Base-by-base conservation (phyloP, 2,329 filamentous ascomycete genomes). In the Aspergillus sp. region DNA sequence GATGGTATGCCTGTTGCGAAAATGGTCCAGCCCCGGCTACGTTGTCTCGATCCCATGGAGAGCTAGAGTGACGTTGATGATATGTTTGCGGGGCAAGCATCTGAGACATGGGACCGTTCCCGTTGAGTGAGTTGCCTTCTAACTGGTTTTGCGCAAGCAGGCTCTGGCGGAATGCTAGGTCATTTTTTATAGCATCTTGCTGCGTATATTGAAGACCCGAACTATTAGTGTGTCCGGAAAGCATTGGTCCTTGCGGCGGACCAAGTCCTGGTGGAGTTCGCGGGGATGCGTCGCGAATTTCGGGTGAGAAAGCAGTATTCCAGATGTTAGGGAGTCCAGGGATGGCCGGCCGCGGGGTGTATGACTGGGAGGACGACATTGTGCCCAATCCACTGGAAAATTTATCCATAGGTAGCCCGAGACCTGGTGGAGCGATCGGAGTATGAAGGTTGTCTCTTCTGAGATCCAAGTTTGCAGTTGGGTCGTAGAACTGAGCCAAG, bases 261-360 rank as follows among this genome's bases (percentile, higher is more conserved):
- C 69, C 66, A 5, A 77, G 65, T 20, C 71, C 72, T 12, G 71
- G 69, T 20, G 74, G 75, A 24, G 74, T 72, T 7, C 76, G 71
- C 20, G 76, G 77, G 22, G 69, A 73, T 17, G 66, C 64, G 39
- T 78, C 78, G 55, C 74, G 75, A 7, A 76, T 65, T n/a, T 74
- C 71, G 15, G 78, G 74, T 1, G 78, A 71, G 55, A 81, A 78
- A 24, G 74, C 72, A 0, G 76, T 75, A 49, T 76, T 79, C 71
- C 74, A 80, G 44, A 81, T 75, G 36, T 74, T 77, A 9, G 77
- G 75, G 5, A 81, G 62, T 30, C 61, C 59, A 13, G 65, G 66
- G 17, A 74, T 65, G 6, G 68, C 48, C 15, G 68, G 66, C 15
- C 69, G 58, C 6, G 73, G 66, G 1, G 68, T 67, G 45, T 71